Percentiles rank a stretch among this genome's conserved stretches.
phyloP scores from a whole-genome alignment of 768 basidiomycete species.

The Trametopsis cervina region DNA sequence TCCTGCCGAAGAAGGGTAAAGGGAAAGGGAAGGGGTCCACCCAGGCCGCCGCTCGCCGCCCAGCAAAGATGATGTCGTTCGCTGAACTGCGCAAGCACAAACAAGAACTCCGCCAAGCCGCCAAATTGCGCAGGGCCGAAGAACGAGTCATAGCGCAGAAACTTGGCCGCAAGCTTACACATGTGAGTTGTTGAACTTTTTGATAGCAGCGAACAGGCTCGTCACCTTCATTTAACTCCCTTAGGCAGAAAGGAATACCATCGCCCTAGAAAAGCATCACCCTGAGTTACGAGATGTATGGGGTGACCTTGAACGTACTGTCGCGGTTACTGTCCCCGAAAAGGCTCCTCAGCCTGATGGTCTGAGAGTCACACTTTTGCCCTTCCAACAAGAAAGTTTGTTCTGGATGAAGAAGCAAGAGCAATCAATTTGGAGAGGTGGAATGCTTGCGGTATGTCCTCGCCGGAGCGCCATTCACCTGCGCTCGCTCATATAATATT shows the following conservation, averaged over 20 bases:
- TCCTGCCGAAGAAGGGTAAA: constrained; percentile 21
- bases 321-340: constrained; percentile 55
- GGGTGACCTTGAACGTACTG: constrained; percentile 71
- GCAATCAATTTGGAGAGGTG: constrained; percentile 78
- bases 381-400: constrained; percentile 93
- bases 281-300: constrained; percentile 79
- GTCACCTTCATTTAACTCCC: constrained; percentile 11
- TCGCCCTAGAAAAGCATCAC: constrained; percentile 63
- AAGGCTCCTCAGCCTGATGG: constrained; percentile 73
- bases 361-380: constrained; percentile 81
- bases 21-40: constrained; percentile 32
- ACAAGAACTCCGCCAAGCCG: constrained; percentile 22
- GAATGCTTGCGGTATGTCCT: constrained; percentile 82
- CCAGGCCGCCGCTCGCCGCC: constrained; percentile 15
- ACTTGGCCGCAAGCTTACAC: constrained; percentile 70
- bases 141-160: constrained; percentile 43
- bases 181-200: constrained; percentile 34
- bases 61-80: constrained; percentile 14
- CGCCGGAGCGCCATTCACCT: no score
- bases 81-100: constrained; percentile 16
- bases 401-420: constrained; percentile 97
- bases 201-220: no score
- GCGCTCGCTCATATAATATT: constrained; percentile 5
- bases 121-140: constrained; percentile 31
- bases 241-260: constrained; percentile 65